Evolutionary conservation across 208 protist genomes (phyloP).

Genomic region (Acanthamoeba castellanii): DNA sequence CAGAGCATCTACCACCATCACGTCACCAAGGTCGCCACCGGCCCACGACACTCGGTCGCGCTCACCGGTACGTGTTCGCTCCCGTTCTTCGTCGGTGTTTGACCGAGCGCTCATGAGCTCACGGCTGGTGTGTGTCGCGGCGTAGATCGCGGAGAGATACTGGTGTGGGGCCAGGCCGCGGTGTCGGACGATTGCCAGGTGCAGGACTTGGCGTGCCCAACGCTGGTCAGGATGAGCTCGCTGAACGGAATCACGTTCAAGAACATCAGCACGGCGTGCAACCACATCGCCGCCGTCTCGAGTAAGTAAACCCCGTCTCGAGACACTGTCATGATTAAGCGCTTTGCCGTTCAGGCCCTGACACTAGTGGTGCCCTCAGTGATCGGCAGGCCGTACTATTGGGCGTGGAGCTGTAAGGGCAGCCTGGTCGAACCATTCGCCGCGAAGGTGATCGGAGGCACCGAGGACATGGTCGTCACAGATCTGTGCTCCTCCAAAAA

Average conservation of each 20-base stretch:
- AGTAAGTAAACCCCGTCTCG: not conserved
- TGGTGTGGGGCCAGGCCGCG: slow-evolving; percentile 43
- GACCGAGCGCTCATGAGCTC: not conserved
- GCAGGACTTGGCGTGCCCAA: not conserved
- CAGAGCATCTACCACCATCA: slow-evolving; percentile 16
- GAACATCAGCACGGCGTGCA: slow-evolving; percentile 7
- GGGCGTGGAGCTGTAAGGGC: slow-evolving; percentile 26
- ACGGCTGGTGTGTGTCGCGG: not conserved
- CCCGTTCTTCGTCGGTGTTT: not conserved
- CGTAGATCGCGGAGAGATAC: slow-evolving; percentile 20
- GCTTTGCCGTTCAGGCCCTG: no score
- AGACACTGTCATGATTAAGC: no score
- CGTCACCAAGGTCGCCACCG: slow-evolving; percentile 35
- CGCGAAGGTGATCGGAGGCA: slow-evolving; percentile 11
- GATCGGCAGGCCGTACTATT: slow-evolving; percentile 32
- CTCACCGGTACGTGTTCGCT: not conserved
- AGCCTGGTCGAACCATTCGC: slow-evolving; percentile 1
- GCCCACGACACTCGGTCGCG: not conserved
- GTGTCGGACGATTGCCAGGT: slow-evolving; percentile 2
- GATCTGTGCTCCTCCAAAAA: slow-evolving; percentile 19
- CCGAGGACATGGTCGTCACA: slow-evolving; percentile 31
- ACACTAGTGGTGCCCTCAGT: not conserved
- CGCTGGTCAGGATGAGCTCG: not conserved
- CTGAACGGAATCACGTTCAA: slow-evolving; percentile 1
- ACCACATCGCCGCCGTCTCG: slow-evolving; percentile 40